These are phyloP conservation scores for Mucor velutinosus DNA, from an alignment of 371 early-diverging fungal genomes.

Conservation along the genomic window DNA sequence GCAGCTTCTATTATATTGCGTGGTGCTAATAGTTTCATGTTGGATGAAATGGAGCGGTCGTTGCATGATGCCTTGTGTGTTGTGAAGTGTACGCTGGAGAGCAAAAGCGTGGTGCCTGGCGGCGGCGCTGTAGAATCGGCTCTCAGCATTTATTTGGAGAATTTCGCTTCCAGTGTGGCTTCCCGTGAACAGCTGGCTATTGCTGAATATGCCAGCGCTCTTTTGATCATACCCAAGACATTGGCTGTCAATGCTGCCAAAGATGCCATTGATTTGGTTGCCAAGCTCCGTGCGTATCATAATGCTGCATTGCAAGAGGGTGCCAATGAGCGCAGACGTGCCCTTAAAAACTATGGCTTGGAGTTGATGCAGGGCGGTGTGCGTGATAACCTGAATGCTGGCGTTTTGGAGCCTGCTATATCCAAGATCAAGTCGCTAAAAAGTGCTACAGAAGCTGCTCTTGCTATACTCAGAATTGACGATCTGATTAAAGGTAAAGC, in stretches of 20 bases:
- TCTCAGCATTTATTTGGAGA: slow-evolving; percentile 96
- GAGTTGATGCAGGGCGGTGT: slow-evolving; percentile 95
- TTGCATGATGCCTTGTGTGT: slow-evolving; percentile 98
- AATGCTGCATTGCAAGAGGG: slow-evolving; percentile 75
- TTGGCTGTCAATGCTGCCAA: slow-evolving; percentile 99
- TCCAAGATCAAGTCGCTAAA: slow-evolving; percentile 98
- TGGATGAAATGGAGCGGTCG: slow-evolving; percentile 99
- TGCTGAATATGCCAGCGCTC: slow-evolving; percentile 96
- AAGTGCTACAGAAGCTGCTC: slow-evolving; percentile 99
- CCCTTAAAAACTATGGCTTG: slow-evolving; percentile 89
- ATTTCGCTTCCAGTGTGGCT: slow-evolving; percentile 89
- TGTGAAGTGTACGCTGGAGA: slow-evolving; percentile 98
- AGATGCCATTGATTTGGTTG: slow-evolving; percentile 94
- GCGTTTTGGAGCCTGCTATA: slow-evolving; percentile 99
- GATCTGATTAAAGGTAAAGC: slow-evolving; percentile 86
- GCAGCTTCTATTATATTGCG: slow-evolving; percentile 94
- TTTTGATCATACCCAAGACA: slow-evolving; percentile 97
- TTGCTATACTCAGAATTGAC: slow-evolving; percentile 98
- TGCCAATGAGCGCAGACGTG: slow-evolving; percentile 70
- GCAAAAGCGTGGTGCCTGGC: slow-evolving; percentile 97
- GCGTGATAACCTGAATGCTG: slow-evolving; percentile 94
- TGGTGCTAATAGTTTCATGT: slow-evolving; percentile 98
- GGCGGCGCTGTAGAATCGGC: slow-evolving; percentile 99
- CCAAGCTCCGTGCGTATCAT: slow-evolving; percentile 95
- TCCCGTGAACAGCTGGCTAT: slow-evolving; percentile 96